Base-by-base conservation (phyloP, 495 filamentous ascomycete genomes). In the Lasiosphaeria ovina region DNA sequence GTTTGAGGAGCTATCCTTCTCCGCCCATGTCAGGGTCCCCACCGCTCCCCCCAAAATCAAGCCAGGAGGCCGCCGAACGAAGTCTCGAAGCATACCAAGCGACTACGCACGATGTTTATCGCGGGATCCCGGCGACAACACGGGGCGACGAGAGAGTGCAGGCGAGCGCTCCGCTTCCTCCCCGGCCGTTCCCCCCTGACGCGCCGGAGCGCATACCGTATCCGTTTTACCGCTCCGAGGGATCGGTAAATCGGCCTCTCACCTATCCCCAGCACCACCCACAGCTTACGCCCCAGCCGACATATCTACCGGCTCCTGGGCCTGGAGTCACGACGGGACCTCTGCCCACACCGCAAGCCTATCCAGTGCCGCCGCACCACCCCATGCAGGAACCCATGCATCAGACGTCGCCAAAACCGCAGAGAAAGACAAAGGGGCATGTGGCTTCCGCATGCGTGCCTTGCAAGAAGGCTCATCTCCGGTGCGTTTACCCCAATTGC, bases 361-460 rank as follows among this genome's bases (percentile, higher is more conserved):
- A 78, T 62, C 54, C 74, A 48, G 57, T 74, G 51, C 48, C 72
- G 17, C 55, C 66, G 17, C 74, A 73, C 51, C 72, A 70, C 3
- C 64, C 66, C 55, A 60, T 61, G 10, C 65, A 69, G 3, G 77
- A 80, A 24, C 62, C 72, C 33, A 69, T 69, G 24, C 68, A 76
- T 3, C 76, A 72, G 44, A 66, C 71, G 6, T 79, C 80, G 47
- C 77, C 80, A n/a, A 90, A 88, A 63, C 78, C 87, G 6, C 90
- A 91, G 14, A 83, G 92, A 63, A 90, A 93, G 66, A 88, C 92
- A 7, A 98, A 98, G 69, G 91, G 91, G 11, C 94, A 98, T 77
- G 94, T 98, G 51, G 91, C 93, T 40, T 97, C 93, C 38, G 94
- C 94, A 16, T 98, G 94, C 72, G 89, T 97, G 58, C 95, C 97